Evolutionary conservation across 441 rosid genomes (phyloP).

Genomic region (Daphne laureola): DNA sequence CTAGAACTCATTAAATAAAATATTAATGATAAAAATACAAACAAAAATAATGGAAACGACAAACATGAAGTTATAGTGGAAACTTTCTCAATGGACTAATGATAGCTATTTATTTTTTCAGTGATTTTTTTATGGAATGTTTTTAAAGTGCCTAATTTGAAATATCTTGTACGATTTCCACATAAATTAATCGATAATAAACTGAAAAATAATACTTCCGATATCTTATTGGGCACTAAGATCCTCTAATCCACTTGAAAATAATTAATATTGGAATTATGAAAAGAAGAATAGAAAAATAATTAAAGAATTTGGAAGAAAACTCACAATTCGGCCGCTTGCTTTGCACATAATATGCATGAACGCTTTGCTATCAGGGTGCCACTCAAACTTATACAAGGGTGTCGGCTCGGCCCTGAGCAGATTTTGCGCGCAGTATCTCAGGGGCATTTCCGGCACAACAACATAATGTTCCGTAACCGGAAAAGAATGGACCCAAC

Average conservation of each 20-base stretch:
- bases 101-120: no score
- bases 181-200: no score
- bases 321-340: conserved; percentile 76
- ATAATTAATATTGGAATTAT: not conserved
- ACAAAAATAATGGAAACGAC: no score
- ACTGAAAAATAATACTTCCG: no score
- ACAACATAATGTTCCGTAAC: conserved; percentile 76
- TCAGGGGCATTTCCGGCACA: conserved; percentile 92
- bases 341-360: conserved; percentile 81
- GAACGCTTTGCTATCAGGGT: conserved; percentile 63
- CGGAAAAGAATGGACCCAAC: conserved; percentile 98
- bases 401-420: conserved; percentile 93
- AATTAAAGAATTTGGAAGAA: not conserved
- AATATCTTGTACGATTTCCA: no score
- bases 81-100: no score
- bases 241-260: not conserved
- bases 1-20: no score
- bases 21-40: no score
- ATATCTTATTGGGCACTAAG: no score
- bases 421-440: conserved; percentile 72
- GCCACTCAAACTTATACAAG: conserved; percentile 89
- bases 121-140: no score
- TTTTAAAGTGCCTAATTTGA: no score
- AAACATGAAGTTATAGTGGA: no score
- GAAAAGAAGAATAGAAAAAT: not conserved